Evolutionary conservation across 768 basidiomycete species (phyloP), one percentile per base, ranked within the genome.

Genomic region (Thelephora aurantiotincta): DNA sequence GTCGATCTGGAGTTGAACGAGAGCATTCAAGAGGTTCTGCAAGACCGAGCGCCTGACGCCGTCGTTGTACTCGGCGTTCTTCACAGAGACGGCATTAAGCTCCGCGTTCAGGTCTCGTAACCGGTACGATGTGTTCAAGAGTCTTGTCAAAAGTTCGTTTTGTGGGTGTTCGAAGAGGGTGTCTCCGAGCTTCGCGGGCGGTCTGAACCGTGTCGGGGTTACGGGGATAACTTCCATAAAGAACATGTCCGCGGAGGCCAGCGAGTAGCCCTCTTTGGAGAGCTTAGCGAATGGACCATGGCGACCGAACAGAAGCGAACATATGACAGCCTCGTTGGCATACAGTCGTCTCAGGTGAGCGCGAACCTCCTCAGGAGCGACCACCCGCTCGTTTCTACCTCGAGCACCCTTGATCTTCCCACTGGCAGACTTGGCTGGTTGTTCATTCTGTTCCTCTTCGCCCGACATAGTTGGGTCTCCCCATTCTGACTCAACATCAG

Each of bases 101-200:
- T 75, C 75, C 35, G 71, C 59, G 58, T 82, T 93, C 33, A 86
- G 63, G 57, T 92, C 86, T 22, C 88, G 77, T 54, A 92, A 65
- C 20, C 77, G 74, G 58, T 87, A 87, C 2, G 83, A 81, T 0
- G 91, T 90, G 19, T 72, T 73, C 33, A 99, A 68, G 33, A 96
- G 78, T 57, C 73, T 80, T 20, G 86, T 69, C 30, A 99, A 70
- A 18, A 94, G 75, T 56, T 90, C 85, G 61, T 99, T 99, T 55
- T 98, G 94, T 0, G 91, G 79, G 64, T 97, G 92, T 60, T 99
- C 96, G 63, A 98, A 97, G 0, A 96, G 70, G 38, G 79, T 82
- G 47, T 93, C 96, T 46, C 80, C 88, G 81, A 98, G 76, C 58
- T 80, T 84, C 2, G 89, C 75, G 2, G 96, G 86, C 3, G 96